phyloP scores from a whole-genome alignment of 352 stramenopile species.

The Lagenidium sp. region DNA sequence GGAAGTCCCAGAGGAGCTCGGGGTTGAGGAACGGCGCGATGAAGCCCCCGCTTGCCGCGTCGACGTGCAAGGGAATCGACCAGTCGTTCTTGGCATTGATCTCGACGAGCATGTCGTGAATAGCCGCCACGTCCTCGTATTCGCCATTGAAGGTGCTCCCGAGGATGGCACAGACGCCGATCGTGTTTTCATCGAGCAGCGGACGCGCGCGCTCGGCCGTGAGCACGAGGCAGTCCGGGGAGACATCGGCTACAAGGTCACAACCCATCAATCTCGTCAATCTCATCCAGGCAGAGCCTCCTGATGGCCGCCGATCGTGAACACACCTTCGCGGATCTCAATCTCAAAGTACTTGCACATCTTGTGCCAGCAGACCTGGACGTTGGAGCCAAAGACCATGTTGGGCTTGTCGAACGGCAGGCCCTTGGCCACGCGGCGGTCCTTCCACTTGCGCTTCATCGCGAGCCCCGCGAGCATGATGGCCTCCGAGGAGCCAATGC shows the following conservation, averaged over 20 bases:
- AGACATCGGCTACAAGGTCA: constrained; percentile 86
- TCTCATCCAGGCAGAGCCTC: neutral
- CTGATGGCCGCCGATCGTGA: constrained; percentile 1
- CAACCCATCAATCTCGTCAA: neutral
- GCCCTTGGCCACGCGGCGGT: constrained; percentile 68
- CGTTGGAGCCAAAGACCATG: constrained; percentile 90
- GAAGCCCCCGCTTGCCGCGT: constrained; percentile 88
- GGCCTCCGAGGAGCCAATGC: constrained; percentile 89
- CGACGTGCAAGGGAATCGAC: constrained; percentile 86
- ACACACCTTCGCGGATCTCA: constrained; percentile 82
- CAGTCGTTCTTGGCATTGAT: constrained; percentile 83
- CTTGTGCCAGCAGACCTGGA: constrained; percentile 93
- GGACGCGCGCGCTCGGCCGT: constrained; percentile 65
- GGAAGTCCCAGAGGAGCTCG: constrained; percentile 87
- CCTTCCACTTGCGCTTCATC: constrained; percentile 89
- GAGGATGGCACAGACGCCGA: constrained; percentile 87
- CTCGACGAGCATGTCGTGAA: constrained; percentile 81
- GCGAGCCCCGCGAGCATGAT: constrained; percentile 88
- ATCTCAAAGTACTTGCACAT: constrained; percentile 94
- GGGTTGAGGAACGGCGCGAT: constrained; percentile 88
- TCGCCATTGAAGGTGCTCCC: constrained; percentile 91
- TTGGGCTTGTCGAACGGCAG: constrained; percentile 85
- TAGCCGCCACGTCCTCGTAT: constrained; percentile 89
- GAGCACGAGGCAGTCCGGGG: constrained; percentile 75
- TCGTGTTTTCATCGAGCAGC: constrained; percentile 90